Evolutionary conservation across 2,329 filamentous ascomycete species (phyloP), one percentile per base, ranked within the genome.

Genomic region (Paramyrothecium sp.): DNA sequence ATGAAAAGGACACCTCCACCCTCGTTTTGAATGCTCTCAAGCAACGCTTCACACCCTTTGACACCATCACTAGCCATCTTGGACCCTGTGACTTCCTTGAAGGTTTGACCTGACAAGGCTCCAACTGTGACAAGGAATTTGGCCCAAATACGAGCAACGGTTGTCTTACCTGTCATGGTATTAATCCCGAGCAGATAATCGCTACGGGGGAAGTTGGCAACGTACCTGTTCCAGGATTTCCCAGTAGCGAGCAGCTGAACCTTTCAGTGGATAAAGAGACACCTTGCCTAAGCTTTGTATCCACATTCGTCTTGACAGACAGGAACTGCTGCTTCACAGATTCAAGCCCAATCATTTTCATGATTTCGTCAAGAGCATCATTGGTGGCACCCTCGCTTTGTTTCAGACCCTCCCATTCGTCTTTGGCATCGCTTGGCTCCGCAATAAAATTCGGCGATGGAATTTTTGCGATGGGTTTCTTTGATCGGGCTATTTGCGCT

Each of bases 1-100:
- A 94, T 88, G 65, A 94, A 93, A 2, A 91, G 65, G 0, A 87
- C 87, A 0, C 90, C 90, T 0, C 89, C 90, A 0, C 83, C 86
- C 1, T 71, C 61, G 26, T 85, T 75, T 3, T 85, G 66, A 41
- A 93, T 77, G 0, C 65, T 52, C 1, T 76, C 69, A 0, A 77
- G 20, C 0, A 86, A 70, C 13, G 79, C 78, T 64, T 89, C 79
- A 60, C 81, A 84, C 0, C 79, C 84, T 0, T 73, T 55, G 0
- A 91, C 81, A 0, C 89, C 89, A 0, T 81, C 77, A 51, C 83
- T 84, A 0, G 89, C 85, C 0, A 94, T 78, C 17, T 79, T 77
- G 0, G 89, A 84, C 0, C 89, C 90, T 0, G 89, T 88, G 0
- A 83, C 89, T 61, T 93, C 89, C 8, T 85, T 68, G 59, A 92